Percentiles rank a stretch among this genome's conserved stretches.
Evolutionary conservation across 306 rosid species (phyloP).

Genomic region (Datisca glomerata): DNA sequence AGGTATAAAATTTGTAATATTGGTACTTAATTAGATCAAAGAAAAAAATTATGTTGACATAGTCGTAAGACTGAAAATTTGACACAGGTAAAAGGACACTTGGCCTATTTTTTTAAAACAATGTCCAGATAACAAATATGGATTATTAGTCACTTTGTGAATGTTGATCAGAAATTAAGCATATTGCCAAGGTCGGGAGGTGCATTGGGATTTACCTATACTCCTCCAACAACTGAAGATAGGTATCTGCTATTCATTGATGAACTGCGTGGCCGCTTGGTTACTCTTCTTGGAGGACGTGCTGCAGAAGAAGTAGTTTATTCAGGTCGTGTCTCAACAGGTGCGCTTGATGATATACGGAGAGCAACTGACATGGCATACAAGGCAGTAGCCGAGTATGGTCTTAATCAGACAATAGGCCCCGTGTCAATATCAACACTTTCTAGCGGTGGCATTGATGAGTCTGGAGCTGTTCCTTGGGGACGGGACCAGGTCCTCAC

Average conservation of each 20-base stretch:
- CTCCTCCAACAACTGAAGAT: slow-evolving; percentile 86
- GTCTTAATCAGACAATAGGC: slow-evolving; percentile 80
- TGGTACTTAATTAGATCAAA: too few species aligned
- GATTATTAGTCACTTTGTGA: slow-evolving; percentile 1
- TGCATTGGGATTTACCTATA: slow-evolving; percentile 91
- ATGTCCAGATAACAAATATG: too few species aligned
- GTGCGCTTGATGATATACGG: slow-evolving; percentile 92
- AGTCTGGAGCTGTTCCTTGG: slow-evolving; percentile 65
- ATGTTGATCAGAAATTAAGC: slow-evolving; percentile 72
- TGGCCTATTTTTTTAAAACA: too few species aligned
- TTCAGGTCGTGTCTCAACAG: slow-evolving; percentile 93
- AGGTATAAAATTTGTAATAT: too few species aligned
- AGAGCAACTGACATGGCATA: slow-evolving; percentile 99
- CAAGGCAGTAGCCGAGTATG: slow-evolving; percentile 98
- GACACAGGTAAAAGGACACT: too few species aligned
- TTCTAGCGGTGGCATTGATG: slow-evolving; percentile 78
- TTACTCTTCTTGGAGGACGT: slow-evolving; percentile 95
- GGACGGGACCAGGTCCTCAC: slow-evolving; percentile 91
- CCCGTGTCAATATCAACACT: slow-evolving; percentile 84
- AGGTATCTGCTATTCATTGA: slow-evolving; percentile 95
- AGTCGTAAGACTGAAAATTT: too few species aligned
- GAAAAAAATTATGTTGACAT: too few species aligned
- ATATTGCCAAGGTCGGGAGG: slow-evolving; percentile 97
- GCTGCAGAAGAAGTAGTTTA: slow-evolving; percentile 98
- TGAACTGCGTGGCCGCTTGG: slow-evolving; percentile 91